Percentiles rank a stretch among this genome's conserved stretches.
These are phyloP conservation scores for Tetraselmis striata DNA, from an alignment of 139 green algal genomes.

Conservation along the genomic window DNA sequence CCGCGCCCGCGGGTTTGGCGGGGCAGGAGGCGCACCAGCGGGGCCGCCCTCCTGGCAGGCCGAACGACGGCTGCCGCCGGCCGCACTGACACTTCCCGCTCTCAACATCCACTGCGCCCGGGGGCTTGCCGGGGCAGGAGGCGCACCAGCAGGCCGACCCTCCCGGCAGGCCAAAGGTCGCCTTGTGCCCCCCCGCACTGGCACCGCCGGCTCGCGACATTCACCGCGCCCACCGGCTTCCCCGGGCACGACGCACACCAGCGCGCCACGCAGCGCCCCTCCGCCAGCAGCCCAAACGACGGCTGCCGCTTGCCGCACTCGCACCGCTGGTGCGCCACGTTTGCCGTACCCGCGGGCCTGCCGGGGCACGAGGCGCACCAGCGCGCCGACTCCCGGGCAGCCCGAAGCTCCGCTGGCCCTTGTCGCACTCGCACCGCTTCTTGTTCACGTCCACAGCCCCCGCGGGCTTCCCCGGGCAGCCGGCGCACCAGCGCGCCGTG, in stretches of 20 bases:
- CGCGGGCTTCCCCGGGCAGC: not conserved
- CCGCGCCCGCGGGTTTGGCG: not conserved
- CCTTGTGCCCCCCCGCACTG: not conserved
- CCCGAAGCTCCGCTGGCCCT: not conserved
- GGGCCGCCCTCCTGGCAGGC: not conserved
- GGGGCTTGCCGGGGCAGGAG: not conserved
- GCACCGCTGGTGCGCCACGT: not conserved
- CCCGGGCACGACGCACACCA: not conserved
- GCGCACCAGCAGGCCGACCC: not conserved
- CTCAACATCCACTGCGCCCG: not conserved
- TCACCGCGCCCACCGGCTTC: not conserved
- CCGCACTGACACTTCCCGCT: not conserved
- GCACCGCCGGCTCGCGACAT: not conserved
- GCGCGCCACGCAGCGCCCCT: not conserved
- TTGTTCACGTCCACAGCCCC: not conserved
- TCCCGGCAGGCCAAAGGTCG: not conserved
- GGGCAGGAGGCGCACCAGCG: not conserved
- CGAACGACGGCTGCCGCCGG: not conserved
- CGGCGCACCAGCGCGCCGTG: not conserved
- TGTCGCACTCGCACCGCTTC: not conserved
- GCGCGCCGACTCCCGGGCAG: too few species aligned
- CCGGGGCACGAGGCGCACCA: not conserved
- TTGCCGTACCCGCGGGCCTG: not conserved
- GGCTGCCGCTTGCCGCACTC: not conserved
- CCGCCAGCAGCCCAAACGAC: not conserved